These are phyloP conservation scores for Hordeum marinum DNA, from an alignment of 176 grass and related monocot genomes.

Conservation along the genomic window DNA sequence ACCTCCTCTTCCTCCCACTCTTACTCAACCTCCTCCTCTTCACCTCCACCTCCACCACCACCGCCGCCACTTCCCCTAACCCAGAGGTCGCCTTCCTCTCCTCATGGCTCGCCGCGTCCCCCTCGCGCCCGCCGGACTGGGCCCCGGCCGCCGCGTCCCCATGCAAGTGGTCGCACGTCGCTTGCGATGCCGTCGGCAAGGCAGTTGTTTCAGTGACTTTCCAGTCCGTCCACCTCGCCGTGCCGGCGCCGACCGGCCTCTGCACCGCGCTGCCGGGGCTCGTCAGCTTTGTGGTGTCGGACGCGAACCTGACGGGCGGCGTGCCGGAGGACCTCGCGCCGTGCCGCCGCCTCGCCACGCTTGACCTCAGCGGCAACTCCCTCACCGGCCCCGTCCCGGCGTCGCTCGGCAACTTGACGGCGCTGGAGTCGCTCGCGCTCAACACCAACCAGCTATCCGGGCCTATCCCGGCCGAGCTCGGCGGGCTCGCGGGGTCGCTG, in stretches of 20 bases:
- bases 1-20: constrained; percentile 14
- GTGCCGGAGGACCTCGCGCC: constrained; percentile 46
- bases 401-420: constrained; percentile 40
- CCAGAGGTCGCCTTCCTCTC: constrained; percentile 52
- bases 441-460: constrained; percentile 84
- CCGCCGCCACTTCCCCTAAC: neutral
- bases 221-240: constrained; percentile 68
- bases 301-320: constrained; percentile 70
- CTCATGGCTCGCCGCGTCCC: constrained; percentile 63
- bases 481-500: constrained; percentile 20
- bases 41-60: neutral
- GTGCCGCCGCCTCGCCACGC: constrained; percentile 56
- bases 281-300: constrained; percentile 45
- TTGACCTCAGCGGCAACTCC: constrained; percentile 74
- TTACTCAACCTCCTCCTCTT: constrained; percentile 25
- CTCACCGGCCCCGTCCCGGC: constrained; percentile 58
- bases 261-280: constrained; percentile 48
- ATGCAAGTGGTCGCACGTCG: constrained; percentile 82
- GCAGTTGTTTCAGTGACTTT: constrained; percentile 41
- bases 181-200: constrained; percentile 20
- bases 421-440: constrained; percentile 37
- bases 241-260: constrained; percentile 26
- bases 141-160: constrained; percentile 41
- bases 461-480: constrained; percentile 39
- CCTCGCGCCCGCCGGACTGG: constrained; percentile 55